Conservation (phyloP, 768 basidiomycete species). For the Lanmaoa rubissima region DNA sequence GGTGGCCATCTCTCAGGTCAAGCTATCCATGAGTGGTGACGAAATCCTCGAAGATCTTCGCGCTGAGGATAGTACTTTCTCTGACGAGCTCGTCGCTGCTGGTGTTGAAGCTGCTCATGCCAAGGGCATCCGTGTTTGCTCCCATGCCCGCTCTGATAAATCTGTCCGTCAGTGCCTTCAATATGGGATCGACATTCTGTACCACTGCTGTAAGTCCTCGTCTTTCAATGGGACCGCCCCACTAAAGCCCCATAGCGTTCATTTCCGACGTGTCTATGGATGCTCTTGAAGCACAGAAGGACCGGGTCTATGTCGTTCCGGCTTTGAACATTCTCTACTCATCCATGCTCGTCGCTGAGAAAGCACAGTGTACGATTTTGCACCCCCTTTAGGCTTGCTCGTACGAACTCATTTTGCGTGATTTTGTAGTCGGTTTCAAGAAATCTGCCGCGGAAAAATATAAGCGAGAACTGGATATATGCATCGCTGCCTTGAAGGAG, state of each 20-base stretch:
- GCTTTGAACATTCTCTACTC: constrained; percentile 32
- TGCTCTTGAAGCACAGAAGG: constrained; percentile 36
- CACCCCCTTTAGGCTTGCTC: too few relatives aligned
- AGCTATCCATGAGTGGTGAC: constrained; percentile 38
- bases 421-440: constrained; percentile 20
- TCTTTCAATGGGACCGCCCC: not conserved
- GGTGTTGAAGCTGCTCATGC: constrained; percentile 36
- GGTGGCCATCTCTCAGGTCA: constrained; percentile 21
- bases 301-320: constrained; percentile 33
- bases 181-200: constrained; percentile 36
- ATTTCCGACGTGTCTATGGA: constrained; percentile 38
- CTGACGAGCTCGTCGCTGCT: constrained; percentile 34
- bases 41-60: constrained; percentile 35
- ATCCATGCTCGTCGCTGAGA: constrained; percentile 26
- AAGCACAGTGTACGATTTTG: constrained; percentile 20
- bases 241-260: constrained; percentile 28
- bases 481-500: constrained; percentile 34
- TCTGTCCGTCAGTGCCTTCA: constrained; percentile 35
- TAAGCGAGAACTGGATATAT: constrained; percentile 33
- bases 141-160: constrained; percentile 37
- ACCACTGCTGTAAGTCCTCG: constrained; percentile 24
- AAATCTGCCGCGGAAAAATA: constrained; percentile 20
- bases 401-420: not conserved
- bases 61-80: constrained; percentile 36
- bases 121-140: constrained; percentile 36